phyloP scores from a whole-genome alignment of 2,329 filamentous ascomycete species.

The Penicillium corylophilum region DNA sequence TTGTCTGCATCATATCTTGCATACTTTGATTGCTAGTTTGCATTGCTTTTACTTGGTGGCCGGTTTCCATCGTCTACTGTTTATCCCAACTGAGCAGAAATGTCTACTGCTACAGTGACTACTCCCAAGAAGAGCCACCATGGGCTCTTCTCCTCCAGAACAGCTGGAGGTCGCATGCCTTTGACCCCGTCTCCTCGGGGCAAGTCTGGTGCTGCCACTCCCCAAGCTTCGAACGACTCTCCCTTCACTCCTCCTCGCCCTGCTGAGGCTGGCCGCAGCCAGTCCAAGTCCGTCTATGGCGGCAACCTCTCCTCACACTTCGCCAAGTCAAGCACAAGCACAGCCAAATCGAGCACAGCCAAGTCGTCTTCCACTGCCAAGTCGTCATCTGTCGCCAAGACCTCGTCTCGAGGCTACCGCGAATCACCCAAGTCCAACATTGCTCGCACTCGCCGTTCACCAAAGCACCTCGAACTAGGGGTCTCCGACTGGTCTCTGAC shows the following conservation, averaged over 20 bases:
- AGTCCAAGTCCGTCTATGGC: slow-evolving; percentile 70
- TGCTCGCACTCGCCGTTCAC: slow-evolving; percentile 64
- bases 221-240: slow-evolving; percentile 43
- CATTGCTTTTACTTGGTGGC: slow-evolving; percentile 15
- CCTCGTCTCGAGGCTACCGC: slow-evolving; percentile 57
- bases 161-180: slow-evolving; percentile 91
- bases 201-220: slow-evolving; percentile 61
- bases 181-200: slow-evolving; percentile 77
- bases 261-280: slow-evolving; percentile 55
- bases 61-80: slow-evolving; percentile 25
- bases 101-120: slow-evolving; percentile 81
- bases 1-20: slow-evolving; percentile 21
- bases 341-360: slow-evolving; percentile 32
- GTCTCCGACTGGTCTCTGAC: slow-evolving; percentile 90
- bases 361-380: slow-evolving; percentile 39
- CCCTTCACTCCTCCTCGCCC: slow-evolving; percentile 72
- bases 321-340: slow-evolving; percentile 3
- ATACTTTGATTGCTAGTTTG: slow-evolving; percentile 20
- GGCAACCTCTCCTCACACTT: slow-evolving; percentile 75
- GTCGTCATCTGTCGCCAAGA: slow-evolving; percentile 27
- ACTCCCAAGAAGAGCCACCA: slow-evolving; percentile 94
- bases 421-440: slow-evolving; percentile 98
- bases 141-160: slow-evolving; percentile 86
- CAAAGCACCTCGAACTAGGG: slow-evolving; percentile 83
- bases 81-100: slow-evolving; percentile 40